Percentiles rank a stretch among this genome's conserved stretches.
phyloP scores from a whole-genome alignment of 2,329 filamentous ascomycete species.

The Pyricularia pennisetigena region DNA sequence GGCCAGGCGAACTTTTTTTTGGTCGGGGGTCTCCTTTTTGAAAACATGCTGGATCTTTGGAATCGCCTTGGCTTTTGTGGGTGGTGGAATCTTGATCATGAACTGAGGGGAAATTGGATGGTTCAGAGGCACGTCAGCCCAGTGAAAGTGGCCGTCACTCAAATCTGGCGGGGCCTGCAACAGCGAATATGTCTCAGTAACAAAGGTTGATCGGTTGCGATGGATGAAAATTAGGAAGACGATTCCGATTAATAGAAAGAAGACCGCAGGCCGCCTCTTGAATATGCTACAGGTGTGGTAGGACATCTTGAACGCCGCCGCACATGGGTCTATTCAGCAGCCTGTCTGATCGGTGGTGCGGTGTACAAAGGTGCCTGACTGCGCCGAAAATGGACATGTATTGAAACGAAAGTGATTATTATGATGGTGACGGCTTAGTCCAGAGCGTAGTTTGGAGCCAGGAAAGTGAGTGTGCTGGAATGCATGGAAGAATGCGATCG shows the following conservation, averaged over 20 bases:
- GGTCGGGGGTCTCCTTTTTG: conserved; percentile 12
- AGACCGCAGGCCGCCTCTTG: neutral
- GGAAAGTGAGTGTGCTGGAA: too few relatives aligned
- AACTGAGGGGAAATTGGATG: conserved; percentile 8
- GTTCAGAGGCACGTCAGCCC: conserved; percentile 8
- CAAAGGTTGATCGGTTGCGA: neutral
- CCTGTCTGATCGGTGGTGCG: neutral
- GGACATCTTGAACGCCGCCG: neutral
- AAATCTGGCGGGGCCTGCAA: neutral
- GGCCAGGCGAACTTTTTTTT: conserved; percentile 15
- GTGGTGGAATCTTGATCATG: conserved; percentile 7
- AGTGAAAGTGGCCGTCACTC: conserved; percentile 10
- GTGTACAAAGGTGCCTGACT: neutral
- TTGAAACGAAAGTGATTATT: too few relatives aligned
- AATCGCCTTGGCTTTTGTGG: conserved; percentile 9
- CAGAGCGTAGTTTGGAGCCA: too few relatives aligned
- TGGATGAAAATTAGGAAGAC: neutral
- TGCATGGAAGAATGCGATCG: too few relatives aligned
- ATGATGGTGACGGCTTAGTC: too few relatives aligned
- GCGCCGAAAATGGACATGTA: too few relatives aligned
- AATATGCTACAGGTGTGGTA: neutral
- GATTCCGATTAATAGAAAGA: neutral
- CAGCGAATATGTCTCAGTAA: neutral
- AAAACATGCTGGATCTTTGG: conserved; percentile 27
- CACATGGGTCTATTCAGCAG: neutral